These are phyloP conservation scores for Microthlaspi erraticum DNA, from an alignment of 345 rosid species.

Conservation along the genomic window DNA sequence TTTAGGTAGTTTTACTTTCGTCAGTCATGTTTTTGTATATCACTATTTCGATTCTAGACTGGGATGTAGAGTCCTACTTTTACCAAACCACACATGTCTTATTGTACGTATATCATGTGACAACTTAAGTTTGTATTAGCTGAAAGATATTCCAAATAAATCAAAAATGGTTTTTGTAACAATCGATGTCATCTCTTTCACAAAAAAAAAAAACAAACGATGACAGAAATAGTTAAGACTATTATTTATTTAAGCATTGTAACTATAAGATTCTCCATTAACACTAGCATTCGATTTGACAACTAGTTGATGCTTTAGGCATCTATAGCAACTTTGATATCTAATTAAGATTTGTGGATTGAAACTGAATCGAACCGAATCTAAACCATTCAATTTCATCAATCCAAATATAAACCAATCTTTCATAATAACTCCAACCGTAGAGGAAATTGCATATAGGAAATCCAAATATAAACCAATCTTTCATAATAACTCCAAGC, in stretches of 20 bases:
- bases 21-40: constrained; percentile 16
- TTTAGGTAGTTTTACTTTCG: constrained; percentile 10
- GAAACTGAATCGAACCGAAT: not conserved
- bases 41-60: constrained; percentile 3
- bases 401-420: not conserved
- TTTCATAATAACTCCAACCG: not conserved
- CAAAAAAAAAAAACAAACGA: not conserved
- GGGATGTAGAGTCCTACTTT: constrained; percentile 24
- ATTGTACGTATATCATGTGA: constrained; percentile 12
- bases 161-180: no score
- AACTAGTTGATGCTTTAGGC: not conserved
- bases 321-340: not conserved
- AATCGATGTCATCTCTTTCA: no score
- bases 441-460: not conserved
- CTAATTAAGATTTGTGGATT: no score
- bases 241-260: no score
- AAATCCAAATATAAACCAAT: no score
- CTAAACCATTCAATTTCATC: not conserved
- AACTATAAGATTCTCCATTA: not conserved
- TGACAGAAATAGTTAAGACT: not conserved
- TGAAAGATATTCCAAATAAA: not conserved
- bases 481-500: not conserved
- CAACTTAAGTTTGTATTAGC: not conserved
- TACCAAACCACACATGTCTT: constrained; percentile 24
- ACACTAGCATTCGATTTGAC: not conserved